Conservation (phyloP, 768 basidiomycete species). For the Pholiota molesta region DNA sequence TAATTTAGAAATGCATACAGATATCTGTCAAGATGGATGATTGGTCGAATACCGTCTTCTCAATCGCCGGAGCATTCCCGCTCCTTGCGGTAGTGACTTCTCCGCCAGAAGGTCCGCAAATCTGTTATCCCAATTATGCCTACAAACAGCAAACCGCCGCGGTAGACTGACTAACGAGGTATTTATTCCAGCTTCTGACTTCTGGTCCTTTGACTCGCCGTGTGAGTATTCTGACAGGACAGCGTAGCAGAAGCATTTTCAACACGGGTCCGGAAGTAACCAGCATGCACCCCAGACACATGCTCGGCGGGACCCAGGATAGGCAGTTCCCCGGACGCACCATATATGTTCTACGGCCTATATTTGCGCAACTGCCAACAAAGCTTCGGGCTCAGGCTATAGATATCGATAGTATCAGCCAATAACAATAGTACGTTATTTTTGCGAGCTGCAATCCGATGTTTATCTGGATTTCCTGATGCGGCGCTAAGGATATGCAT, state of each 20-base stretch:
- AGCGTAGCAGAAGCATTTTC: slow-evolving; percentile 11
- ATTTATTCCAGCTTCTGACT: slow-evolving; percentile 3
- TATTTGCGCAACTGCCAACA: slow-evolving; percentile 14
- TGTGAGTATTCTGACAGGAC: slow-evolving; percentile 13
- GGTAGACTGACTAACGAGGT: neutral
- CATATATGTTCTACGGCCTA: slow-evolving; percentile 4
- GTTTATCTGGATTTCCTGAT: slow-evolving; percentile 20
- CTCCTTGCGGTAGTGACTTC: slow-evolving; percentile 17
- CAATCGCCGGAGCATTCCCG: slow-evolving; percentile 22
- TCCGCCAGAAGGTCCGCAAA: slow-evolving; percentile 15
- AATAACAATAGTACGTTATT: slow-evolving; percentile 15
- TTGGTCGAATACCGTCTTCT: slow-evolving; percentile 9
- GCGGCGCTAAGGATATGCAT: slow-evolving; percentile 20
- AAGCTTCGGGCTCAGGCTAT: slow-evolving; percentile 6
- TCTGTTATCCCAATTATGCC: slow-evolving; percentile 1
- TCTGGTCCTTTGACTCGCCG: slow-evolving; percentile 3
- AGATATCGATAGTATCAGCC: slow-evolving; percentile 21
- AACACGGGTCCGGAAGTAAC: slow-evolving; percentile 16
- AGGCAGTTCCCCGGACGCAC: neutral
- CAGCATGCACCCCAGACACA: slow-evolving; percentile 5
- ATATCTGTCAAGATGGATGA: slow-evolving; percentile 24
- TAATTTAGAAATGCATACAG: slow-evolving; percentile 34
- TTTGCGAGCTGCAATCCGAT: slow-evolving; percentile 14
- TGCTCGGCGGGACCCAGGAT: slow-evolving; percentile 1
- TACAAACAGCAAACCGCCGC: neutral